Percentiles rank a stretch among this genome's conserved stretches.
These are phyloP conservation scores for Neurospora intermedia DNA, from an alignment of 495 filamentous ascomycete genomes.

Conservation along the genomic window DNA sequence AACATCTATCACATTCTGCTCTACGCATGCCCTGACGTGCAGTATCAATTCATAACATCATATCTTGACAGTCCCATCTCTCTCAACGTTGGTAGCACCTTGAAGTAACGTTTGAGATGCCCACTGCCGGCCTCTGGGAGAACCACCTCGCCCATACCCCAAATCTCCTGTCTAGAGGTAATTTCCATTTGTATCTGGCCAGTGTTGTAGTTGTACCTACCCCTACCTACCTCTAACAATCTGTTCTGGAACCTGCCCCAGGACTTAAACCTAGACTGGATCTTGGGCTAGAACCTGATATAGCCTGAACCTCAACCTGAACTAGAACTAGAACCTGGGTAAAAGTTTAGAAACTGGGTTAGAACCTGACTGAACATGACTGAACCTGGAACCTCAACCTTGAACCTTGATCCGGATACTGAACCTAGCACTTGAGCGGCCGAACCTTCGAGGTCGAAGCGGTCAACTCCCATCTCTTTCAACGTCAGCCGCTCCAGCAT, in stretches of 20 bases:
- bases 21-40: too few species aligned
- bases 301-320: background rate
- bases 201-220: too few species aligned
- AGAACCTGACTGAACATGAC: background rate
- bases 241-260: background rate
- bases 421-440: background rate
- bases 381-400: background rate
- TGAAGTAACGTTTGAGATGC: too few species aligned
- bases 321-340: too few species aligned
- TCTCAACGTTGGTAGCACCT: too few species aligned
- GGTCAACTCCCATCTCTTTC: background rate
- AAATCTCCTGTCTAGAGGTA: too few species aligned
- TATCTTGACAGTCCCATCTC: too few species aligned
- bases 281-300: background rate
- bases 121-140: too few species aligned
- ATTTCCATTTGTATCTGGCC: background rate
- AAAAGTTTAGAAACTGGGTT: too few species aligned
- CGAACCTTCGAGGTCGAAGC: background rate
- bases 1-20: background rate
- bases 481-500: background rate
- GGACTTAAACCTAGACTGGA: background rate
- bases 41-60: too few species aligned
- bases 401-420: background rate
- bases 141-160: too few species aligned
- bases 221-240: background rate